A percentile compares a stretch with the other conserved stretches of the same genome.
Evolutionary conservation across 78 protist genomes (phyloP).

Genomic region (Andalucia godoyi): DNA sequence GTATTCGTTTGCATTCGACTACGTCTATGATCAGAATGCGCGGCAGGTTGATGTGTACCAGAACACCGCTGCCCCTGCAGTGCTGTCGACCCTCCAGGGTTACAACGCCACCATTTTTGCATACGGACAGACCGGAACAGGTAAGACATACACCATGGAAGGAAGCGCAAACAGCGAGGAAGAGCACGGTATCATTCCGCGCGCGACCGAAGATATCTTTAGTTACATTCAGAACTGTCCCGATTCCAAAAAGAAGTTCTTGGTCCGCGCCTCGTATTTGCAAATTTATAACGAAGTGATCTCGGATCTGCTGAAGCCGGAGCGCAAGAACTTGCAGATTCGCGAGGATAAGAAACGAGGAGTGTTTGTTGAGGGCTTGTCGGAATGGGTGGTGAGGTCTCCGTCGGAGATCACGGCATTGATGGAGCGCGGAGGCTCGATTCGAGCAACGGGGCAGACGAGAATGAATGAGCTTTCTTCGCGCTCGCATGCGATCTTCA

Average conservation of each 20-base stretch:
- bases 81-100: conserved; percentile 34
- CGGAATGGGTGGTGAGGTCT: conserved; percentile 61
- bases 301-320: conserved; percentile 56
- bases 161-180: conserved; percentile 15
- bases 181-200: conserved; percentile 65
- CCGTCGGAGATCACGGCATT: conserved; percentile 40
- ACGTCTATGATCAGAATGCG: conserved; percentile 27
- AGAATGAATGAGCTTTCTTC: conserved; percentile 36
- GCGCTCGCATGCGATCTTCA: conserved; percentile 72
- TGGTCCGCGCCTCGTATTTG: conserved; percentile 24
- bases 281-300: conserved; percentile 37
- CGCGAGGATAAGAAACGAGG: conserved; percentile 31
- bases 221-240: background rate
- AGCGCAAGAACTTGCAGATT: conserved; percentile 18
- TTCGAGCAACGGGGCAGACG: conserved; percentile 52
- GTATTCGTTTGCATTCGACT: conserved; percentile 45
- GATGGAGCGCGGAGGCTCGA: conserved; percentile 30
- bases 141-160: conserved; percentile 74
- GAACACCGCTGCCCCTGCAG: conserved; percentile 38
- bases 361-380: conserved; percentile 51
- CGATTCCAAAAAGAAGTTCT: background rate
- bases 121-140: conserved; percentile 63
- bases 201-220: conserved; percentile 58
- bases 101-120: conserved; percentile 65
- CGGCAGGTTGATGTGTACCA: conserved; percentile 35